These are phyloP conservation scores for Hymenoscyphus fructigenus DNA, from an alignment of 2,329 filamentous ascomycete species.

Conservation along the genomic window DNA sequence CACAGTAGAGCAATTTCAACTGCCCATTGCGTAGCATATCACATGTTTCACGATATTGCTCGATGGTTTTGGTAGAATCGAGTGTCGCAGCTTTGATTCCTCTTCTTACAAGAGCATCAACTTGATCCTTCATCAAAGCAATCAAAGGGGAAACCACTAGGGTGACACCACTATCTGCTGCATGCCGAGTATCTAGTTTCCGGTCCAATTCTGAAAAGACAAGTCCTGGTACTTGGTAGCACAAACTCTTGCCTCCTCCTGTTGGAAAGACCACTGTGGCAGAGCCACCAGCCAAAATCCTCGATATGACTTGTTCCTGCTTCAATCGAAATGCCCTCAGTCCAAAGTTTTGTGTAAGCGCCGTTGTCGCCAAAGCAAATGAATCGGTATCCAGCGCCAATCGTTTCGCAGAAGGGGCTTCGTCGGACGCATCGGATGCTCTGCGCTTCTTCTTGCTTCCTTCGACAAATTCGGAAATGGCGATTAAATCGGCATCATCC, in stretches of 20 bases:
- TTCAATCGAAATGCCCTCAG: constrained; percentile 44
- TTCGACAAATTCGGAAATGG: constrained; percentile 10
- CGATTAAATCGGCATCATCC: constrained; percentile 22
- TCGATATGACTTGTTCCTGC: constrained; percentile 45
- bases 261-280: constrained; percentile 45
- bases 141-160: constrained; percentile 57
- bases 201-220: constrained; percentile 43
- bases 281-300: constrained; percentile 44
- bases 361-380: constrained; percentile 33
- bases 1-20: constrained; percentile 56
- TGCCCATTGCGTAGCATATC: constrained; percentile 48
- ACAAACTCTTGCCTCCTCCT: constrained; percentile 44
- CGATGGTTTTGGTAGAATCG: constrained; percentile 53
- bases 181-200: constrained; percentile 26
- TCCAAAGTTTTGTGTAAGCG: constrained; percentile 42
- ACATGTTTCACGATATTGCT: constrained; percentile 42
- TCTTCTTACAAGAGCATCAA: constrained; percentile 50
- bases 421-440: background rate
- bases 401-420: constrained; percentile 14
- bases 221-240: constrained; percentile 46
- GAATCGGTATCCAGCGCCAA: background rate
- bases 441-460: constrained; percentile 3
- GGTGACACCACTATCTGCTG: constrained; percentile 45
- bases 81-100: constrained; percentile 54
- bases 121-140: constrained; percentile 61